Evolutionary conservation across 2,329 filamentous ascomycete species (phyloP).

Genomic region (Alternaria sp.): DNA sequence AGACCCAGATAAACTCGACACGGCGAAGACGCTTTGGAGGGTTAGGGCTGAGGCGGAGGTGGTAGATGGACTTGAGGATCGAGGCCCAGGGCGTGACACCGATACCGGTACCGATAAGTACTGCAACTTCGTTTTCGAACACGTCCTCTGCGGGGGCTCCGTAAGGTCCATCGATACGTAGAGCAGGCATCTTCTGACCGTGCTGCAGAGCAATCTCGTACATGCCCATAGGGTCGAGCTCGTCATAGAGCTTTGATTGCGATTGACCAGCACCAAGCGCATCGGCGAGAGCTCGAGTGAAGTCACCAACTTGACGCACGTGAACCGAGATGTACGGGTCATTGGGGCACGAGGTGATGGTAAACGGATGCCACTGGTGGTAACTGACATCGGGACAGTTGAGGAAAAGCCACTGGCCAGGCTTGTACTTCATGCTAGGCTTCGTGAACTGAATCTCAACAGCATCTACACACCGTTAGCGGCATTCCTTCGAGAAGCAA

Average conservation of each 20-base stretch:
- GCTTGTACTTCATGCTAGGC: conserved; percentile 96
- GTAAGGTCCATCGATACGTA: conserved; percentile 94
- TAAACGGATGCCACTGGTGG: conserved; percentile 98
- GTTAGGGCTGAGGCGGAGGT: conserved; percentile 88
- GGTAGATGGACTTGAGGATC: conserved; percentile 98
- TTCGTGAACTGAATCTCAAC: conserved; percentile 98
- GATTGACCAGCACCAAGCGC: conserved; percentile 89
- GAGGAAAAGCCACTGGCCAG: conserved; percentile 97
- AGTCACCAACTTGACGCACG: conserved; percentile 95
- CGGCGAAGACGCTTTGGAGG: conserved; percentile 87
- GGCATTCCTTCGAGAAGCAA: not conserved
- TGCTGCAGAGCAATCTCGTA: conserved; percentile 96
- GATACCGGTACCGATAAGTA: conserved; percentile 85
- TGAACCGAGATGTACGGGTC: conserved; percentile 95
- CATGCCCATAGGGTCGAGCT: conserved; percentile 92
- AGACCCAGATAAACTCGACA: conserved; percentile 99
- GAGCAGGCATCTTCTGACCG: conserved; percentile 86
- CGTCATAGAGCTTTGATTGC: conserved; percentile 88
- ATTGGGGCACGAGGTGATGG: conserved; percentile 96
- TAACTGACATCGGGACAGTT: conserved; percentile 88
- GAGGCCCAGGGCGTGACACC: conserved; percentile 87
- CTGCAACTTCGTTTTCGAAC: conserved; percentile 89
- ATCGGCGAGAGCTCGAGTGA: conserved; percentile 91
- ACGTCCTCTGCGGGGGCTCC: conserved; percentile 97
- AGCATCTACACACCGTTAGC: conserved; percentile 68